Evolutionary conservation across 495 filamentous ascomycete genomes (phyloP), one percentile per base, ranked within the genome.

Genomic region (Penicillium manginii): DNA sequence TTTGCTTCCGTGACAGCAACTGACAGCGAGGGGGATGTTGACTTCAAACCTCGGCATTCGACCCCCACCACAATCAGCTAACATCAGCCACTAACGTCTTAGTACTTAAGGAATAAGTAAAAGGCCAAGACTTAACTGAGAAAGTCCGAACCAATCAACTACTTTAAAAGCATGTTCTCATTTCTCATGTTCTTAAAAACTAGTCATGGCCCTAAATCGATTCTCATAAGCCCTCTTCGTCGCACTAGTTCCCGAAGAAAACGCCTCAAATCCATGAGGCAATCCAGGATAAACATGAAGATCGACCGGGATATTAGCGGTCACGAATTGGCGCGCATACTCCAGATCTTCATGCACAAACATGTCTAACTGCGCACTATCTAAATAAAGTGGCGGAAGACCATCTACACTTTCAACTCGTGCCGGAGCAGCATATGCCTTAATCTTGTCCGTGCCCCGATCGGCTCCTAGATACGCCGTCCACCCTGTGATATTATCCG

Each of bases 401-500:
- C 67, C 71, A 4, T 51, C 55, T 6, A 74, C 58, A 15, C 17
- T 50, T 1, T 54, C 54, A 4, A 56, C 65, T 15, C 67, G 57
- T 17, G 67, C 68, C 2, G 70, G 61, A n/a, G 66, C 65, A 32
- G 66, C 63, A 53, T 72, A 69, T 9, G 55, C n/a, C 14, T 57
- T 54, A 11, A 69, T 47, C 1, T 32, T 17, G 4, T 67, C 54
- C 11, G 57, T 56, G 10, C 64, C 64, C 2, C 45, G 50, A 19
- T 69, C 58, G 2, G 58, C 19, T 9, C 69, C 71, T 15, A 74
- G 53, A 54, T 65, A 68, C 5, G 69, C 69, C 7, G 53, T 61
- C 69, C 71, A 74, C 7, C 59, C 67, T 0, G 63, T 69, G 19
- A 67, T 52, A 39, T 70, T 82, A 21, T 64, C 58, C 3, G 54